phyloP scores from a whole-genome alignment of 495 filamentous ascomycete genomes.

The Talaromyces thailandensis region DNA sequence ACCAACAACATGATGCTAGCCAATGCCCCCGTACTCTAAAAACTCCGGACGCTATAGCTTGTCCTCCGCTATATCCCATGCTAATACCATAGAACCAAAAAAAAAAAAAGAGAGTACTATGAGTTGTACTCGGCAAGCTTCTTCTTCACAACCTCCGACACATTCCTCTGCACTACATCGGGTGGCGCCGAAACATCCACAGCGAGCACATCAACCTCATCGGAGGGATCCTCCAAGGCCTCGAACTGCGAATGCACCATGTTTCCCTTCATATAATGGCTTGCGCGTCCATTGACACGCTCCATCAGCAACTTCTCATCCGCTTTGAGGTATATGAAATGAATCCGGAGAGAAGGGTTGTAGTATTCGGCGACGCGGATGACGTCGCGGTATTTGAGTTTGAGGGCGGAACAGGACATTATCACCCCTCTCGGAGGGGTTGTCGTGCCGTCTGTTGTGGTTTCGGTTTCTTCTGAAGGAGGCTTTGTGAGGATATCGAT shows the following conservation, averaged over 20 bases:
- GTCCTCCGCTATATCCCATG: not conserved
- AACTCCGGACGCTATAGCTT: not conserved
- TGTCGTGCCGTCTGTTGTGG: slow-evolving; percentile 15
- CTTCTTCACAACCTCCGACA: slow-evolving; percentile 43
- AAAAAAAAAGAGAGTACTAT: not conserved
- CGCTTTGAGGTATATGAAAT: slow-evolving; percentile 88
- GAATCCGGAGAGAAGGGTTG: slow-evolving; percentile 66
- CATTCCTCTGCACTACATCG: slow-evolving; percentile 57
- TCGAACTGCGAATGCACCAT: slow-evolving; percentile 96
- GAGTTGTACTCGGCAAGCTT: slow-evolving; percentile 27
- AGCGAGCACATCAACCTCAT: slow-evolving; percentile 77
- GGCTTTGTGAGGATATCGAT: slow-evolving; percentile 51
- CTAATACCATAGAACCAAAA: not conserved
- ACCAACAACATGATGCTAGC: not conserved
- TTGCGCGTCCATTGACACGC: slow-evolving; percentile 62
- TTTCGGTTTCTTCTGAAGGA: slow-evolving; percentile 25
- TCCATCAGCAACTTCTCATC: slow-evolving; percentile 62
- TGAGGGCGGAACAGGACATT: slow-evolving; percentile 90
- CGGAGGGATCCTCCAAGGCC: slow-evolving; percentile 70
- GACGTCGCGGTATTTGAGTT: slow-evolving; percentile 95
- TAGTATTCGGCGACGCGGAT: slow-evolving; percentile 82
- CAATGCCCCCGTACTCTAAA: not conserved
- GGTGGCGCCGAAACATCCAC: slow-evolving; percentile 65
- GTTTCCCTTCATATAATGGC: slow-evolving; percentile 92
- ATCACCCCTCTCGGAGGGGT: slow-evolving; percentile 65